Conservation (phyloP, 495 filamentous ascomycete species). For the Penicillium manginii region DNA sequence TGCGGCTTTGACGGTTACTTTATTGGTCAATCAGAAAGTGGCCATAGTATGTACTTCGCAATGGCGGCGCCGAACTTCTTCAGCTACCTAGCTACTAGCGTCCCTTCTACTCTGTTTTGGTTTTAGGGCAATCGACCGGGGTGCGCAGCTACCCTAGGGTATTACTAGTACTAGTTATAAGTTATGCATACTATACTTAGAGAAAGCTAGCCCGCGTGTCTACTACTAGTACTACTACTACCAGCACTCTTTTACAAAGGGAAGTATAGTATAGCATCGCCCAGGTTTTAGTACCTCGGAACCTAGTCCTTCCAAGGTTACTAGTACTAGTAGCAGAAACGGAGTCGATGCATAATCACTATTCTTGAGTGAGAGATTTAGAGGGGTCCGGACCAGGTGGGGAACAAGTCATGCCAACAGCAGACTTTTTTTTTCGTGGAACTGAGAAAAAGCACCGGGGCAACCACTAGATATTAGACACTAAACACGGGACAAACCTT, state of each 20-base stretch:
- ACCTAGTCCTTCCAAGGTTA: no score
- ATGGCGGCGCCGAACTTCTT: slow-evolving; percentile 9
- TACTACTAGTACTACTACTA: no score
- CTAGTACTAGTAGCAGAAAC: background rate
- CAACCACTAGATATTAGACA: background rate
- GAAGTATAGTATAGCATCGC: no score
- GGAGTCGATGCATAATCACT: slow-evolving; percentile 1
- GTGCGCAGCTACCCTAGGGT: no score
- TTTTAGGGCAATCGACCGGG: no score
- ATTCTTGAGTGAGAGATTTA: no score
- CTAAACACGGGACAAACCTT: slow-evolving; percentile 2
- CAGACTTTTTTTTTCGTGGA: slow-evolving; percentile 20
- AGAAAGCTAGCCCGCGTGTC: no score
- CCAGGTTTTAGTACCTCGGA: no score
- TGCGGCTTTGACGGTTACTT: background rate
- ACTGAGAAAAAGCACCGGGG: background rate
- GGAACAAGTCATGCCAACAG: slow-evolving; percentile 5
- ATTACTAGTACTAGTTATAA: no score
- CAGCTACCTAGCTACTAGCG: slow-evolving; percentile 6
- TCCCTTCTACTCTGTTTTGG: no score
- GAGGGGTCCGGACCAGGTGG: slow-evolving; percentile 2
- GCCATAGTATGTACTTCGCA: background rate
- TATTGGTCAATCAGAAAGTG: background rate
- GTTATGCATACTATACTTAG: no score
- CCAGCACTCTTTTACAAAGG: no score